A percentile compares a stretch with the other conserved stretches of the same genome.
Evolutionary conservation across 2,329 filamentous ascomycete species (phyloP).

Genomic region (Fusarium pseudograminearum): DNA sequence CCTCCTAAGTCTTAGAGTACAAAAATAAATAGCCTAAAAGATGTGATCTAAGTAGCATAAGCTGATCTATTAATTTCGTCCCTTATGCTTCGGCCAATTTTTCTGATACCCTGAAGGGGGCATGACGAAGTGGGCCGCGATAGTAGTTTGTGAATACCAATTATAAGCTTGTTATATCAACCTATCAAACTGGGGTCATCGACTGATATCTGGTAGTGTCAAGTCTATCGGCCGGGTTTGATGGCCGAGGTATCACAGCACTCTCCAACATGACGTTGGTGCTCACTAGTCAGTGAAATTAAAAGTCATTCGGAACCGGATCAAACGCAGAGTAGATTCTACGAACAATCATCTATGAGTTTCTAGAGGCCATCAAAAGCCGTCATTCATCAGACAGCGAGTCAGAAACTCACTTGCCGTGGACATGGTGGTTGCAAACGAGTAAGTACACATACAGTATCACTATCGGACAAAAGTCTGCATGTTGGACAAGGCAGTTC

Average conservation of each 20-base stretch:
- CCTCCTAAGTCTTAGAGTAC: too few relatives aligned
- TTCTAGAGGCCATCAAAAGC: constrained; percentile 12
- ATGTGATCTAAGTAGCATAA: too few relatives aligned
- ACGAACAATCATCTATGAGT: not conserved
- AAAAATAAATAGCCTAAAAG: too few relatives aligned
- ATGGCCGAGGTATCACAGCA: not conserved
- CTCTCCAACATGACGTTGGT: not conserved
- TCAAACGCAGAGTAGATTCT: not conserved
- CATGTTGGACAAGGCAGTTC: constrained; percentile 19
- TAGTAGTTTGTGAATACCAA: not conserved
- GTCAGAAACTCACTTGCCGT: constrained; percentile 20
- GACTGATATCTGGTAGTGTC: not conserved
- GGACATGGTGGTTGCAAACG: constrained; percentile 26
- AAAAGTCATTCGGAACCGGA: not conserved
- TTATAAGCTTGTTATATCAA: not conserved
- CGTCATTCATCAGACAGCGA: constrained; percentile 27
- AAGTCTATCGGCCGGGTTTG: not conserved
- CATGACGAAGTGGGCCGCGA: not conserved
- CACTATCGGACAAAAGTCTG: not conserved
- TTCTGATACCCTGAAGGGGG: not conserved
- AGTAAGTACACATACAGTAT: constrained; percentile 26
- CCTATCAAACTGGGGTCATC: not conserved
- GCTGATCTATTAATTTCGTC: too few relatives aligned
- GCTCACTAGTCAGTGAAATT: not conserved
- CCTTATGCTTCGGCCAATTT: too few relatives aligned